phyloP scores from a whole-genome alignment of 1,284 basidiomycete species.

The Athelia sp. region DNA sequence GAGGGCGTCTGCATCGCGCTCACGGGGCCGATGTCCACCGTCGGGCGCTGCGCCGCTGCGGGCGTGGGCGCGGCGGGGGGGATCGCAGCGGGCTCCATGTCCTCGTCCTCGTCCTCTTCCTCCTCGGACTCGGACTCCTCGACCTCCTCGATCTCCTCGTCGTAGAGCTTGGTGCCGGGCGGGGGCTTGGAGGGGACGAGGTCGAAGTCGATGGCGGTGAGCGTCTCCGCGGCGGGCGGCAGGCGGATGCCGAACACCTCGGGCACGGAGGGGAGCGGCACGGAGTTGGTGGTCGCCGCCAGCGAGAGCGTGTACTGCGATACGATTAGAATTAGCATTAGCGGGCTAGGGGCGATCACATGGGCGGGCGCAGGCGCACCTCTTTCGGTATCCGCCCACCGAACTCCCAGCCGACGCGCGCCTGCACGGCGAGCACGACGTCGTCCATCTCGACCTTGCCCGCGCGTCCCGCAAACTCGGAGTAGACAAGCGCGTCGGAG shows the following conservation, averaged over 20 bases:
- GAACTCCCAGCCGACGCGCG: conserved; percentile 92
- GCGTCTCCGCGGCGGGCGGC: conserved; percentile 76
- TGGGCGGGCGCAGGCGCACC: conserved; percentile 43
- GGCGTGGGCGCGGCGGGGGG: conserved; percentile 16
- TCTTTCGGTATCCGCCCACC: conserved; percentile 93
- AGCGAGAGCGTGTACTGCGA: conserved; percentile 76
- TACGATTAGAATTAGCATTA: conserved; percentile 7
- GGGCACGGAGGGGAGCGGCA: conserved; percentile 87
- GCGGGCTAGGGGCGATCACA: too few relatives aligned
- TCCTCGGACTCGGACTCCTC: conserved; percentile 64
- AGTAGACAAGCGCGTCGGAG: conserved; percentile 86
- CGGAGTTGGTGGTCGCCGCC: conserved; percentile 86
- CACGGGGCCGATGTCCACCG: conserved; percentile 47
- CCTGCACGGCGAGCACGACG: conserved; percentile 86
- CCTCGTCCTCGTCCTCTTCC: conserved; percentile 48
- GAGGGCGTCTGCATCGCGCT: conserved; percentile 56
- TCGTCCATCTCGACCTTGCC: conserved; percentile 89
- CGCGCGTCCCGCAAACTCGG: conserved; percentile 84
- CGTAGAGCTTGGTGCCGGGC: conserved; percentile 65
- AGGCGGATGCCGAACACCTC: conserved; percentile 94
- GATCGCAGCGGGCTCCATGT: conserved; percentile 52
- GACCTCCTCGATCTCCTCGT: conserved; percentile 76
- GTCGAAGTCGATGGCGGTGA: conserved; percentile 91
- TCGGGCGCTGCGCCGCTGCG: not conserved
- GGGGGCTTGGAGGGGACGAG: conserved; percentile 85